Conservation (phyloP, 345 rosid species). For the Hypericum perforatum region DNA sequence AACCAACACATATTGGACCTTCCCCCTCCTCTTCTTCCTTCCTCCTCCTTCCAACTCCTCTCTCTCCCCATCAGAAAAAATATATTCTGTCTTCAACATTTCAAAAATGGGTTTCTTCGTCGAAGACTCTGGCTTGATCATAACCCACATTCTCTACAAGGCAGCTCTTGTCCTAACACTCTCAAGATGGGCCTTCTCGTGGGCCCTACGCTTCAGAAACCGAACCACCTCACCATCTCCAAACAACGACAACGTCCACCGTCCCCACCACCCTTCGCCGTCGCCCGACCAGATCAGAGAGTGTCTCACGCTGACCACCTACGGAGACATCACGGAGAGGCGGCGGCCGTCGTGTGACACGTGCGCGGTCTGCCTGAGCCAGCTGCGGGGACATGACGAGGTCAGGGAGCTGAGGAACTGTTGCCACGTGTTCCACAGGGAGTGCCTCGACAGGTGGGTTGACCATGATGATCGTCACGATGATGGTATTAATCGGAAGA, state of each 20-base stretch:
- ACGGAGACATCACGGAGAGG: slow-evolving; percentile 42
- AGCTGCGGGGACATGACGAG: slow-evolving; percentile 42
- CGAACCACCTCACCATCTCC: slow-evolving; percentile 12
- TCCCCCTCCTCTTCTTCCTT: slow-evolving; percentile 16
- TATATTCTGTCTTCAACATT: background rate
- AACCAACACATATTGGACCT: background rate
- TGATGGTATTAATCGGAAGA: slow-evolving; percentile 43
- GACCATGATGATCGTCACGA: slow-evolving; percentile 43
- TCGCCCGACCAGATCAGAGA: slow-evolving; percentile 45
- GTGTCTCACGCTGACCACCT: slow-evolving; percentile 45
- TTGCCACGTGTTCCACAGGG: slow-evolving; percentile 78
- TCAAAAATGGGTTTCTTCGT: slow-evolving; percentile 45
- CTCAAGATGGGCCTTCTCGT: slow-evolving; percentile 58
- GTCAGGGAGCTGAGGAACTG: slow-evolving; percentile 80
- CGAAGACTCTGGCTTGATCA: slow-evolving; percentile 49
- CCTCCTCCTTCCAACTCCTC: background rate
- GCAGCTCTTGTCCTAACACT: slow-evolving; percentile 60
- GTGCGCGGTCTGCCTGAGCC: slow-evolving; percentile 76
- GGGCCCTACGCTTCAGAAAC: slow-evolving; percentile 43
- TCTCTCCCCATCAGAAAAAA: background rate
- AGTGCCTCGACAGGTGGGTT: slow-evolving; percentile 84
- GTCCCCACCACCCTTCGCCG: slow-evolving; percentile 1
- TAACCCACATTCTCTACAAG: slow-evolving; percentile 58
- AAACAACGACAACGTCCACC: slow-evolving; percentile 9
- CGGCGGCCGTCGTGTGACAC: slow-evolving; percentile 27